Evolutionary conservation across 2,329 filamentous ascomycete genomes (phyloP).

Genomic region (Colletotrichum lentis): DNA sequence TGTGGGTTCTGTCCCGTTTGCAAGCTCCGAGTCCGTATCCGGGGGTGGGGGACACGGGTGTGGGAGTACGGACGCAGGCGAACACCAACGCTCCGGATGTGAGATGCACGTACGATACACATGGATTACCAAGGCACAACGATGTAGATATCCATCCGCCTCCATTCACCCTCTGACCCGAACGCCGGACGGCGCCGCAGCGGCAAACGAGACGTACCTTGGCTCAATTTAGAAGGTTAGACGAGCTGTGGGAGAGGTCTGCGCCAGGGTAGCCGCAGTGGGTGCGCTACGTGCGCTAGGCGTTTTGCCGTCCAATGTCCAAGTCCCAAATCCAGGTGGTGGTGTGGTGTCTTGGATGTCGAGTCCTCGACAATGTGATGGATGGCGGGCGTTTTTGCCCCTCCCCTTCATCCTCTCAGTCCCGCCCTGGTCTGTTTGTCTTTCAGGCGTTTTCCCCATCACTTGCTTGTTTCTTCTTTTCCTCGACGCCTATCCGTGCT

Average conservation of each 20-base stretch:
- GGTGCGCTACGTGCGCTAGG: conserved; percentile 35
- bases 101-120: neutral
- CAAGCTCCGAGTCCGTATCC: conserved; percentile 17
- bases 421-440: neutral
- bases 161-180: too few relatives aligned
- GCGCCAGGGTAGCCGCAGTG: conserved; percentile 35
- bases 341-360: conserved; percentile 14
- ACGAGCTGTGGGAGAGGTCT: conserved; percentile 27
- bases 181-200: conserved; percentile 14
- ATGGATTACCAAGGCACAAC: neutral
- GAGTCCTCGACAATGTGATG: neutral
- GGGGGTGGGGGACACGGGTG: conserved; percentile 1
- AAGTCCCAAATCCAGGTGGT: conserved; percentile 1
- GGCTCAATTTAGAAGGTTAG: conserved; percentile 34
- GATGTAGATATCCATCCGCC: neutral
- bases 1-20: conserved; percentile 11
- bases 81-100: neutral
- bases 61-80: neutral
- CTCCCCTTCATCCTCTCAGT: neutral
- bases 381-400: conserved; percentile 18
- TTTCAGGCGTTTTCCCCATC: conserved; percentile 11
- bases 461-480: neutral
- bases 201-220: conserved; percentile 26
- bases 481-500: neutral
- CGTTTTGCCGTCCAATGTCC: conserved; percentile 20